Conservation (phyloP, 306 rosid genomes). For the Dalbergia oliveri region DNA sequence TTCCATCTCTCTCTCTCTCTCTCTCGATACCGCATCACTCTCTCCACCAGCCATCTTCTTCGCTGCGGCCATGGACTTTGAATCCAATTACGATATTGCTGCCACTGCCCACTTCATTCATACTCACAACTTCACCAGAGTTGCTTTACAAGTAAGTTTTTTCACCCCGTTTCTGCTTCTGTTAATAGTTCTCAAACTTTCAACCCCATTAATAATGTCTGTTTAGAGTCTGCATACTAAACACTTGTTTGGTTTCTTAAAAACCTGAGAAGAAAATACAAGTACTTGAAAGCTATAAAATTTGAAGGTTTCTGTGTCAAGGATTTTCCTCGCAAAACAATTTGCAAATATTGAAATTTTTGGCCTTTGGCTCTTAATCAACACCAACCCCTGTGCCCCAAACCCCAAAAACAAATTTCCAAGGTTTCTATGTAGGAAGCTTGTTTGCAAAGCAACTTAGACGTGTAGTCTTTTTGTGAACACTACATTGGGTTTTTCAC, state of each 20-base stretch:
- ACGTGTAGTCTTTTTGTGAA: not conserved
- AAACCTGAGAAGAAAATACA: slow-evolving; percentile 2
- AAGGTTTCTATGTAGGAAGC: not conserved
- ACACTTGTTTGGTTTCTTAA: not conserved
- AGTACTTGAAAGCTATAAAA: not conserved
- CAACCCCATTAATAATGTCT: not conserved
- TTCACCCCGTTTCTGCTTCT: not conserved
- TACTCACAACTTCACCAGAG: slow-evolving; percentile 65
- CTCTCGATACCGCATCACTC: not conserved
- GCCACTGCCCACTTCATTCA: slow-evolving; percentile 72
- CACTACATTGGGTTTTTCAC: not conserved
- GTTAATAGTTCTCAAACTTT: not conserved
- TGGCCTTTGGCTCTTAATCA: not conserved
- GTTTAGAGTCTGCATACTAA: not conserved
- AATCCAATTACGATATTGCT: slow-evolving; percentile 67
- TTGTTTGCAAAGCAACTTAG: not conserved
- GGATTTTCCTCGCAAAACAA: not conserved
- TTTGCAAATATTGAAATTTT: not conserved
- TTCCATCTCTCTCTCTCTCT: too few species aligned
- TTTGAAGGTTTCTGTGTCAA: not conserved
- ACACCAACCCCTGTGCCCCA: not conserved
- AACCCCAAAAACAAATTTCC: not conserved
- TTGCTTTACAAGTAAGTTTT: slow-evolving; percentile 76
- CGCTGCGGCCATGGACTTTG: slow-evolving; percentile 65
- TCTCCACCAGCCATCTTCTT: not conserved